Percentiles rank a stretch among this genome's conserved stretches.
Conservation (phyloP, 306 rosid genomes). For the Castanea sativa region DNA sequence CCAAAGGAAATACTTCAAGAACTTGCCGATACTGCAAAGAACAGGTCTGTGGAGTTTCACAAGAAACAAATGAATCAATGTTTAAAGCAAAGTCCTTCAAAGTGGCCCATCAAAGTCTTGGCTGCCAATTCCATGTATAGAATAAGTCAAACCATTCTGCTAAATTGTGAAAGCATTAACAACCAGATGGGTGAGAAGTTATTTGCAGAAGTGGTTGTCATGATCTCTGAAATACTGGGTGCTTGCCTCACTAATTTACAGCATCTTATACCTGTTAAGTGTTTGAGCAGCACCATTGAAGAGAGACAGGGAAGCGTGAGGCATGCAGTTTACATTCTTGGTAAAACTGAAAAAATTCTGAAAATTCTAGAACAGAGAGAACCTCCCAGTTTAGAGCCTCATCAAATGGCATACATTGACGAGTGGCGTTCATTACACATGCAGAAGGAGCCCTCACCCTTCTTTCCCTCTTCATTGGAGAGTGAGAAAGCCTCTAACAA, state of each 20-base stretch:
- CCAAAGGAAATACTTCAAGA: conserved; percentile 49
- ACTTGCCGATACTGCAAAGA: conserved; percentile 54
- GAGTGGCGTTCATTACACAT: conserved; percentile 64
- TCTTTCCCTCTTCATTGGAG: conserved; percentile 25
- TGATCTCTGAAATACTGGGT: conserved; percentile 65
- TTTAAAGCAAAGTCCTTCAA: conserved; percentile 41
- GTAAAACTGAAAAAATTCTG: conserved; percentile 59
- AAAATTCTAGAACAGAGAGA: conserved; percentile 45
- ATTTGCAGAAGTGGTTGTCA: conserved; percentile 34
- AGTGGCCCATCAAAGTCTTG: conserved; percentile 57
- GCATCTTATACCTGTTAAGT: conserved; percentile 37
- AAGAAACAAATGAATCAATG: conserved; percentile 27
- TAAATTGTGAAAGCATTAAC: conserved; percentile 28
- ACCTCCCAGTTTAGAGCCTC: conserved; percentile 31
- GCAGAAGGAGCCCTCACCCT: conserved; percentile 17
- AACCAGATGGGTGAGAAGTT: conserved; percentile 29
- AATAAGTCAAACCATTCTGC: conserved; percentile 52
- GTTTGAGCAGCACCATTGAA: conserved; percentile 58
- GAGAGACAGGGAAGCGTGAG: conserved; percentile 64
- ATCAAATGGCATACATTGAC: conserved; percentile 43
- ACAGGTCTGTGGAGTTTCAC: conserved; percentile 33
- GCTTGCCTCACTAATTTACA: conserved; percentile 74
- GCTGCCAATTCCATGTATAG: conserved; percentile 82
- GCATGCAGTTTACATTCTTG: conserved; percentile 55
- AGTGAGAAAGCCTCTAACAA: conserved; percentile 11